Percentiles rank a stretch among this genome's conserved stretches.
These are phyloP conservation scores for Flaveria brownii DNA, from an alignment of 129 eudicot genomes.

Conservation along the genomic window DNA sequence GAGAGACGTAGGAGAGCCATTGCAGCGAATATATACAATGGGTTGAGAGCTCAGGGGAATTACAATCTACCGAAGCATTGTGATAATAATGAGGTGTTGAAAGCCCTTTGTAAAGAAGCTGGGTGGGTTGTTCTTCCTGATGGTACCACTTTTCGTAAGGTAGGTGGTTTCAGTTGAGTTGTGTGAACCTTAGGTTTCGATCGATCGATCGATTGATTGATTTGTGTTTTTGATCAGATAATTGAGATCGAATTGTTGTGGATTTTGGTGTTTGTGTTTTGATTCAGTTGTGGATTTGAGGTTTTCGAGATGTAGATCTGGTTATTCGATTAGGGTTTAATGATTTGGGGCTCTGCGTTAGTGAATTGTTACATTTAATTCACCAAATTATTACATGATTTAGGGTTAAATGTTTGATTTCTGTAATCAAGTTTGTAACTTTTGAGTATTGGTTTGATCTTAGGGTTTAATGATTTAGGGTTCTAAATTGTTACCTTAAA, in stretches of 20 bases:
- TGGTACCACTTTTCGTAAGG: conserved; percentile 98
- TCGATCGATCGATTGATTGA: not conserved
- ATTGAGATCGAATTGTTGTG: not conserved
- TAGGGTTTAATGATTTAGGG: too few relatives aligned
- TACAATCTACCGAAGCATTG: conserved; percentile 87
- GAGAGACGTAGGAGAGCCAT: conserved; percentile 90
- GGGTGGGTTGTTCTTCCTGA: conserved; percentile 97
- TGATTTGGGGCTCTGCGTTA: not conserved
- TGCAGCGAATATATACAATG: conserved; percentile 84
- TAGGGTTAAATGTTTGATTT: not conserved
- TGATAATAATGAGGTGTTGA: conserved; percentile 90
- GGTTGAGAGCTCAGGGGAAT: conserved; percentile 85
- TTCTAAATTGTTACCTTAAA: not conserved
- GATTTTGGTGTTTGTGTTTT: not conserved
- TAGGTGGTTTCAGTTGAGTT: not conserved
- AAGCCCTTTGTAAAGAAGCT: conserved; percentile 93
- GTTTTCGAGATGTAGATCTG: conserved; percentile 24
- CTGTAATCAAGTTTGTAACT: too few relatives aligned
- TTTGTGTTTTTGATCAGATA: not conserved
- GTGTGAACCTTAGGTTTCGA: not conserved
- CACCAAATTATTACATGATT: not conserved
- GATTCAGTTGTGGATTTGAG: conserved; percentile 13
- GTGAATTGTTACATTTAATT: not conserved
- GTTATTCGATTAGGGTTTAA: not conserved
- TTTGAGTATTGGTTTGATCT: too few relatives aligned